phyloP scores from a whole-genome alignment of 306 rosid genomes.

The Lathyrus aphaca region DNA sequence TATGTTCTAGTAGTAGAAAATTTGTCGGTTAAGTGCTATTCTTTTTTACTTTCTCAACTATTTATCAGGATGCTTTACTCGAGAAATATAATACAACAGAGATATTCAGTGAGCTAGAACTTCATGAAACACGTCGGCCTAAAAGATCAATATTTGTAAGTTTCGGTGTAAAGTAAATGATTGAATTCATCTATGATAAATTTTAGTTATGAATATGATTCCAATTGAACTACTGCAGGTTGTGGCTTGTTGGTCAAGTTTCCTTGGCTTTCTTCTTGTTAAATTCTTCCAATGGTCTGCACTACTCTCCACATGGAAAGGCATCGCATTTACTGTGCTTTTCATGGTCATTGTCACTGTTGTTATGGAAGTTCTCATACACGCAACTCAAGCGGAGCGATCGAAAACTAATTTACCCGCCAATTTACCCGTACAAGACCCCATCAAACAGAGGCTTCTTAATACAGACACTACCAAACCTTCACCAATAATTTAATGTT shows the following conservation, averaged over 20 bases:
- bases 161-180: background rate
- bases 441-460: conserved; percentile 53
- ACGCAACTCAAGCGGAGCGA: conserved; percentile 61
- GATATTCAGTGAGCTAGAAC: conserved; percentile 61
- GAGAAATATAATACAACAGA: conserved; percentile 61
- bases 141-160: conserved; percentile 67
- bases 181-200: no score
- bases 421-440: conserved; percentile 49
- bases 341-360: conserved; percentile 52
- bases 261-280: conserved; percentile 47
- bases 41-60: background rate
- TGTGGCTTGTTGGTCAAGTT: conserved; percentile 56
- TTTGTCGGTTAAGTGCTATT: background rate
- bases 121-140: conserved; percentile 57
- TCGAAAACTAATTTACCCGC: conserved; percentile 49
- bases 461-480: conserved; percentile 26
- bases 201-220: no score
- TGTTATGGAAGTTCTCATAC: conserved; percentile 71
- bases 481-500: conserved; percentile 12
- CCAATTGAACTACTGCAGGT: conserved; percentile 40
- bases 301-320: conserved; percentile 74
- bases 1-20: background rate
- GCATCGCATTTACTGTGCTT: conserved; percentile 49
- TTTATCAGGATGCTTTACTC: conserved; percentile 68
- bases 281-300: conserved; percentile 52